Percentiles rank a stretch among this genome's conserved stretches.
Evolutionary conservation across 164 flowering plant genomes (phyloP).

Genomic region (Chimonanthus salicifolius): DNA sequence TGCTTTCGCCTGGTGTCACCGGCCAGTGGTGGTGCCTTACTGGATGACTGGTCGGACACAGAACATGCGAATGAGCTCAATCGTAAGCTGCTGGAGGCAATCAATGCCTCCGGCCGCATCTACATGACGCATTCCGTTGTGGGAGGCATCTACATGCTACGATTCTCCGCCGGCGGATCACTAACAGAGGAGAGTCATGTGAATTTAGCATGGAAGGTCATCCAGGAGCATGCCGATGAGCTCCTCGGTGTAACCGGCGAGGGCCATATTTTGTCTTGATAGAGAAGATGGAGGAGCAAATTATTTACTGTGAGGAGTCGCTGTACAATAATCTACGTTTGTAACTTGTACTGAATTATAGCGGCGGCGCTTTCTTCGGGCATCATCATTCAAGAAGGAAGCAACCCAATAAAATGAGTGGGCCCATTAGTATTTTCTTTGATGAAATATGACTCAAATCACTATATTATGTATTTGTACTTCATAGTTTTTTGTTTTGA

Average conservation of each 20-base stretch:
- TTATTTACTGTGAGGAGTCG: too few species aligned
- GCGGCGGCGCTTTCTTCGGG: too few species aligned
- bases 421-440: too few species aligned
- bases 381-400: too few species aligned
- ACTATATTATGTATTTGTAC: too few species aligned
- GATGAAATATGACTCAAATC: too few species aligned
- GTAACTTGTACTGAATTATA: too few species aligned
- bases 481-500: too few species aligned
- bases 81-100: constrained; percentile 9
- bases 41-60: background rate
- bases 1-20: constrained; percentile 37
- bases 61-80: constrained; percentile 24
- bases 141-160: constrained; percentile 15
- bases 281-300: background rate
- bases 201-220: constrained; percentile 12
- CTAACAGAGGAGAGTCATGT: constrained; percentile 17
- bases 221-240: constrained; percentile 17
- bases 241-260: background rate
- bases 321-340: too few species aligned
- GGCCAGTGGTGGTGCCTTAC: constrained; percentile 4
- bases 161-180: constrained; percentile 16
- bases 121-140: constrained; percentile 21
- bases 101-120: constrained; percentile 11
- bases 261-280: background rate
- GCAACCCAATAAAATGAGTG: too few species aligned